Evolutionary conservation across 805 yeast genomes (phyloP), one percentile per base, ranked within the genome.

Genomic region (Lachancea cidri): DNA sequence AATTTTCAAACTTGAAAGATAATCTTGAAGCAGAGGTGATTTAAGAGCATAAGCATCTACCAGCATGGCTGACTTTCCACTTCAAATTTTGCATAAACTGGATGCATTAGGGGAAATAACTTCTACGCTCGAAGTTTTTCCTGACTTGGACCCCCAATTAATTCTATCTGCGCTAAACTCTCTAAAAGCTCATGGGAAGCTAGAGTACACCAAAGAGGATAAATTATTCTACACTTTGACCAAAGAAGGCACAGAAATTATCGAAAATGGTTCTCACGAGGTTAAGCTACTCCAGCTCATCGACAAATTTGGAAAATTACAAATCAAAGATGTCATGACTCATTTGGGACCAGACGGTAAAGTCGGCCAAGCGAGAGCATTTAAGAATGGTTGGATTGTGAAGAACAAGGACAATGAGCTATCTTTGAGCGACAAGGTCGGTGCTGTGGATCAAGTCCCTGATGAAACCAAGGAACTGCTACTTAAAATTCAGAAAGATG

Each of bases 311-410:
- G 95, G 84, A 43, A 88, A 91, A 29, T 73, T 93, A 55, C 86
- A 84, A 58, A 81, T 93, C 53, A 63, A 61, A 43, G 97, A 91
- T 40, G 86, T 84, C 40, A 67, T 68, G 38, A 61, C 79, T 42
- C 75, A 82, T 50, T 71, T 91, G 67, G 97, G 97, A 42, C 70
- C 79, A 39, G 79, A 79, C 45, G 98, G 97, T 48, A 81, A 82
- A 54, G 74, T 91, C 49, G 99, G 98, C 48, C 98, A 93, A 70
- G 95, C 95, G 53, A 81, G 89, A 57, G 99, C 98, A 14, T 94
- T 93, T 76, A 91, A 88, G 67, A 89, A 89, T 64, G 94, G 95
- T 32, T 93, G 99, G 99, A 81, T 93, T 55, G 69, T 76, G 49
- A 93, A 94, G 64, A 85, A 83, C 44, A 94, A 91, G 43, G 95